Base-by-base conservation (phyloP, 805 yeast genomes). In the Hagleromyces aurorensis region DNA sequence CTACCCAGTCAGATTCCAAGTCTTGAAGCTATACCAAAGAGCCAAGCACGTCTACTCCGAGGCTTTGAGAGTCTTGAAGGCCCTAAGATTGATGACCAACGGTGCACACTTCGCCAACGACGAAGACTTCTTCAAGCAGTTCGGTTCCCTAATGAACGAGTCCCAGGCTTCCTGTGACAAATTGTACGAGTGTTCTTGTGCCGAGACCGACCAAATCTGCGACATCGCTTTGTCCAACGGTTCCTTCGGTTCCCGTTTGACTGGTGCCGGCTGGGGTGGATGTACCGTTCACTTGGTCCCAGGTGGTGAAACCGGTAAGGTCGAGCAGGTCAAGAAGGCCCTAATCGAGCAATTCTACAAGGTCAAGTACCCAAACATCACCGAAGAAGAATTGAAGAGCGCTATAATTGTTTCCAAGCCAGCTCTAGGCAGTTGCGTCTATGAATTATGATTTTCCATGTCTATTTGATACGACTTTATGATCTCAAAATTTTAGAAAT, bases 191-290 rank as follows among this genome's bases (percentile, higher is more conserved):
- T 72, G 78, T 31, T 73, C 82, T 3, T 69, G 70, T 38, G 63
- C 62, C 1, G 76, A 69, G 37, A 65, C 75, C 32, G 71, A 77
- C 32, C 51, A 55, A 8, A 50, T 78, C 21, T 72, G 79, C 44
- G 32, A 46, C 6, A 66, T 78, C 29, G 84, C 82, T 3, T 48
- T 59, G 22, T 48, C 40, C 2, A 63, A 68, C 36, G 86, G 85
- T 3, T 62, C 82, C 1, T 62, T 55, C 35, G 86, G 86, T 11
- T 72, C 82, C 1, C 63, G 87, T 32, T 65, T 75, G n/a, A 78
- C 86, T 7, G 87, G 86, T 16, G 86, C 87, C 12, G 87, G 87
- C 4, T 78, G 75, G 67, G 86, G 86, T 19, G 86, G 86, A 5
- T 72, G 77, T 17, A 64, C 79, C 0, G 79, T 78, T n/a, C 82